Conservation (phyloP, 768 basidiomycete genomes). For the Xerocomellus dryophilus region DNA sequence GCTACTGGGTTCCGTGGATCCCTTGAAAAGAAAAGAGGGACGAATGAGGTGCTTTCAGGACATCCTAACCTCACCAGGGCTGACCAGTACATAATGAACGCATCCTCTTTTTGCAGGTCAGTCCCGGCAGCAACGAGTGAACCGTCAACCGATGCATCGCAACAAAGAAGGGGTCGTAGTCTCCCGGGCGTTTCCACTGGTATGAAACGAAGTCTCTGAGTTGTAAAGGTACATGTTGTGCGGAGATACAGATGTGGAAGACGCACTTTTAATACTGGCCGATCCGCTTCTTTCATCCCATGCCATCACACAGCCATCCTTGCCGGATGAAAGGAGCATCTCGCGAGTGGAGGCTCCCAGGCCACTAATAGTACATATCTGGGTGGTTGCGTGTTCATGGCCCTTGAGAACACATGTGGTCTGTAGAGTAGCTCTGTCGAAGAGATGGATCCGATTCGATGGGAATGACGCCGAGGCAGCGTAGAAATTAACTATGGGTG, state of each 20-base stretch:
- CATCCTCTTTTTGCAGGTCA: conserved; percentile 77
- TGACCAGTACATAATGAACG: conserved; percentile 82
- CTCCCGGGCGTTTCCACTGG: conserved; percentile 50
- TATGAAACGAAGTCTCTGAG: conserved; percentile 32
- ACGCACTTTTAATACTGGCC: conserved; percentile 60
- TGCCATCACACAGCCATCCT: conserved; percentile 65
- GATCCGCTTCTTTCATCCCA: conserved; percentile 69
- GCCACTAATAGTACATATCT: conserved; percentile 43
- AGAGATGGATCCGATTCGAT: conserved; percentile 62
- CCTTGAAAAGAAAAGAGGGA: conserved; percentile 41
- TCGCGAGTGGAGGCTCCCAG: conserved; percentile 42
- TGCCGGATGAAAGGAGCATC: conserved; percentile 62
- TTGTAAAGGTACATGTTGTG: conserved; percentile 30
- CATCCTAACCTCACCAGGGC: conserved; percentile 4
- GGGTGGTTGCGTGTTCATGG: conserved; percentile 57
- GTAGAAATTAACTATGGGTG: conserved; percentile 49
- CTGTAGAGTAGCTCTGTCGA: conserved; percentile 57
- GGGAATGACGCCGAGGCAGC: conserved; percentile 60
- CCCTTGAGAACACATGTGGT: conserved; percentile 48
- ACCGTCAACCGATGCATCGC: conserved; percentile 69
- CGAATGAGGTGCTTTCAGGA: conserved; percentile 1
- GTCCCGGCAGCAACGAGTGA: conserved; percentile 78
- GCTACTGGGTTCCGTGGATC: conserved; percentile 76
- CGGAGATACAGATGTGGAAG: neutral
- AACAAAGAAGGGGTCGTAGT: conserved; percentile 52